Evolutionary conservation across 2,329 filamentous ascomycete species (phyloP).

Genomic region (Diaporthe citrichinensis): DNA sequence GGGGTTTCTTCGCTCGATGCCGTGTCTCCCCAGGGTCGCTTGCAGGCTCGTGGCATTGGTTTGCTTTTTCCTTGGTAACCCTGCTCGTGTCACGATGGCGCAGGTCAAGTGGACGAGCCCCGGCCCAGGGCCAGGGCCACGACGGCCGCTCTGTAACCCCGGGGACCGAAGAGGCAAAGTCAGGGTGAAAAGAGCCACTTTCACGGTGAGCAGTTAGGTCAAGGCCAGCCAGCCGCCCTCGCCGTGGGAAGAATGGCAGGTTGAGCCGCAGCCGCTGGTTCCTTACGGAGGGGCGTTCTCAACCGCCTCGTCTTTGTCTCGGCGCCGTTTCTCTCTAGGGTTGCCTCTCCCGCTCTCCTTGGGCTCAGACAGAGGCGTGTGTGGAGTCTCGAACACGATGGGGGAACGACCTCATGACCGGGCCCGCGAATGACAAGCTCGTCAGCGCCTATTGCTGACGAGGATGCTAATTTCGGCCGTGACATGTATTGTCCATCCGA

Average conservation of each 20-base stretch:
- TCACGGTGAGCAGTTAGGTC: constrained; percentile 9
- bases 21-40: constrained; percentile 40
- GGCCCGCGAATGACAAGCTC: background rate
- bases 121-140: background rate
- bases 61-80: constrained; percentile 33
- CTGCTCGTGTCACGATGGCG: constrained; percentile 40
- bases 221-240: background rate
- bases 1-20: constrained; percentile 22
- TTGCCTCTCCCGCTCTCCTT: background rate
- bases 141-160: constrained; percentile 26
- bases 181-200: constrained; percentile 6
- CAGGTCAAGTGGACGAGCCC: constrained; percentile 39
- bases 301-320: constrained; percentile 23
- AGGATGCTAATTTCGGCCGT: constrained; percentile 26
- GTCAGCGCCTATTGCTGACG: background rate
- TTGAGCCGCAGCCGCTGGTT: constrained; percentile 31
- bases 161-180: background rate
- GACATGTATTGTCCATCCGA: background rate
- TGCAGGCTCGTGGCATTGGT: constrained; percentile 41
- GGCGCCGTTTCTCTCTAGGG: constrained; percentile 8
- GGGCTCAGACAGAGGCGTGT: constrained; percentile 18
- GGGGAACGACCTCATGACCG: background rate
- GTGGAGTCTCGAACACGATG: constrained; percentile 1
- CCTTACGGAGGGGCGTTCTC: background rate
- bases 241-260: constrained; percentile 13